Conservation (phyloP, 441 rosid genomes). For the Raphanus hybrid region DNA sequence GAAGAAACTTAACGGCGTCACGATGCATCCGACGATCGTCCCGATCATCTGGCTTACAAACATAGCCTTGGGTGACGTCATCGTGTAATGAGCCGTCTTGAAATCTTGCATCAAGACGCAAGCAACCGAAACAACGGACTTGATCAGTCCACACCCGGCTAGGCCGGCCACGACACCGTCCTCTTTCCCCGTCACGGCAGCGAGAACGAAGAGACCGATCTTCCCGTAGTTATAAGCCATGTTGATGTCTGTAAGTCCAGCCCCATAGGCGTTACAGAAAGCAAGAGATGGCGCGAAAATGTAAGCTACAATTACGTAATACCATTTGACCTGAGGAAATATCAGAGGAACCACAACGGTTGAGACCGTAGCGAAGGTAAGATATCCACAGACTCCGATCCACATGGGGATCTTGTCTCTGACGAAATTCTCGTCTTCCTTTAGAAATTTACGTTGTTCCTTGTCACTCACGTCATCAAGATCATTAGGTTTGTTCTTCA, state of each 20-base stretch:
- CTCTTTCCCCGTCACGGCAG: constrained; percentile 70
- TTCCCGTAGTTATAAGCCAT: constrained; percentile 97
- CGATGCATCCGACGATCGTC: constrained; percentile 81
- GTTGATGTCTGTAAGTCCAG: constrained; percentile 93
- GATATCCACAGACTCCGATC: constrained; percentile 77
- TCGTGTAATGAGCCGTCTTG: constrained; percentile 85
- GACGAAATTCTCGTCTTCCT: constrained; percentile 67
- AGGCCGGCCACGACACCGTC: constrained; percentile 87
- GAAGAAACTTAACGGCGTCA: constrained; percentile 82
- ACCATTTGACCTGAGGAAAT: constrained; percentile 96
- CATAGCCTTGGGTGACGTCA: constrained; percentile 91
- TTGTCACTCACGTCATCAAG: constrained; percentile 44
- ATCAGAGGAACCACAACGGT: constrained; percentile 72
- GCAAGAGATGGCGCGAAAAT: constrained; percentile 82
- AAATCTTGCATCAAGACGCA: constrained; percentile 95
- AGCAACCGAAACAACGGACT: constrained; percentile 81
- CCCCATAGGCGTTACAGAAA: constrained; percentile 96
- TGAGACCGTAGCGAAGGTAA: constrained; percentile 64
- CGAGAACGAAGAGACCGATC: constrained; percentile 79
- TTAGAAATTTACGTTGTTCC: constrained; percentile 42
- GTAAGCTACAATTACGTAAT: constrained; percentile 75
- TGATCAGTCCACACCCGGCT: constrained; percentile 48
- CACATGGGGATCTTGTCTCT: constrained; percentile 79
- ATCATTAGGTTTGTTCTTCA: constrained; percentile 49
- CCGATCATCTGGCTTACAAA: constrained; percentile 83